phyloP scores from a whole-genome alignment of 164 flowering plant species.

The Dillenia turbinata region DNA sequence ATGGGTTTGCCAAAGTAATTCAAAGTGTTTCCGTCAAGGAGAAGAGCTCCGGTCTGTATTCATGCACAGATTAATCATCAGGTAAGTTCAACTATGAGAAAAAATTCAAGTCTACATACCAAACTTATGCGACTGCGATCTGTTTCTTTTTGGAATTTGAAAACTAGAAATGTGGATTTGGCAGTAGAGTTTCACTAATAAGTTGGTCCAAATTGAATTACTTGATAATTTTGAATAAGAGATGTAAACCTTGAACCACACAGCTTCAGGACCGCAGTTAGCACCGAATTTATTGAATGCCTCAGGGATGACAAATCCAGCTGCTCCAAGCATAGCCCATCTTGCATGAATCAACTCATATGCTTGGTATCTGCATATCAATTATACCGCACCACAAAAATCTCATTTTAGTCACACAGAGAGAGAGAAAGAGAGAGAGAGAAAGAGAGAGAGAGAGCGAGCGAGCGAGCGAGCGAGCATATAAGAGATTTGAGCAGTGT shows the following conservation, averaged over 20 bases:
- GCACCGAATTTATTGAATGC: slow-evolving; percentile 99
- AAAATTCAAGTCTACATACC: no score
- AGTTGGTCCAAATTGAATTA: no score
- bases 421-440: no score
- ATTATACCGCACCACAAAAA: not conserved
- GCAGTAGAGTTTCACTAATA: no score
- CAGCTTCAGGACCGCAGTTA: slow-evolving; percentile 97
- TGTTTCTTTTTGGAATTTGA: no score
- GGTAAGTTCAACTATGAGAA: no score
- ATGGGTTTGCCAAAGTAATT: slow-evolving; percentile 96
- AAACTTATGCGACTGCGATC: no score
- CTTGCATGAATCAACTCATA: slow-evolving; percentile 87
- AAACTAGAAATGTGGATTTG: no score
- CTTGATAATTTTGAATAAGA: not conserved
- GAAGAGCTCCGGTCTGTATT: slow-evolving; percentile 96
- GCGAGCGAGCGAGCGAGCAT: not conserved
- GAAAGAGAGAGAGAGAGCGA: no score
- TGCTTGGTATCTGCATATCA: slow-evolving; percentile 71
- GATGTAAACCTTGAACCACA: slow-evolving; percentile 87
- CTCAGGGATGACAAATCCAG: slow-evolving; percentile 95
- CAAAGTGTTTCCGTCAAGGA: slow-evolving; percentile 96
- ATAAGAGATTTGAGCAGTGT: not conserved
- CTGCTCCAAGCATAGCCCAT: slow-evolving; percentile 99
- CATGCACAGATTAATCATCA: not conserved
- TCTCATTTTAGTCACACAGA: no score